These are phyloP conservation scores for Teunomyces lycoperdinae DNA, from an alignment of 805 yeast species.

Conservation along the genomic window DNA sequence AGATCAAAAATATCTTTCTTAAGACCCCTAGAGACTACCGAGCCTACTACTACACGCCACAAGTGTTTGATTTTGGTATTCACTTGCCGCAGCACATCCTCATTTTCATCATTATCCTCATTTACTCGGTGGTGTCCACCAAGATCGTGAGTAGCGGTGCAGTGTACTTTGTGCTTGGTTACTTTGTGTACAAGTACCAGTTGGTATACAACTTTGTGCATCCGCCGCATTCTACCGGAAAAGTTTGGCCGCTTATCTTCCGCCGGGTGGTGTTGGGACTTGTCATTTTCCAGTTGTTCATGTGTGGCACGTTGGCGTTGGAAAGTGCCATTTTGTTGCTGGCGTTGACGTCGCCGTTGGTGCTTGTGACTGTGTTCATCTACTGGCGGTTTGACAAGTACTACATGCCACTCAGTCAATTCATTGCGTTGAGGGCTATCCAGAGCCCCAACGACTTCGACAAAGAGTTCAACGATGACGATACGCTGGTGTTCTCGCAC, in stretches of 20 bases:
- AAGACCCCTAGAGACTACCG: constrained; percentile 53
- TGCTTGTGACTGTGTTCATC: constrained; percentile 44
- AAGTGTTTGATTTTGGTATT: constrained; percentile 58
- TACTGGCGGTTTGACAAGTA: constrained; percentile 51
- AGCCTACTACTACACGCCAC: constrained; percentile 53
- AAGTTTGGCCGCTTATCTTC: constrained; percentile 64
- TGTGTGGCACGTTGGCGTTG: constrained; percentile 62
- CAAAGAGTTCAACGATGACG: constrained; percentile 41
- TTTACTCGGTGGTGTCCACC: constrained; percentile 60
- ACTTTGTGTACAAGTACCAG: constrained; percentile 61
- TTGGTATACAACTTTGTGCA: constrained; percentile 59
- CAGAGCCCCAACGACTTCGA: constrained; percentile 42
- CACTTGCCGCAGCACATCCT: constrained; percentile 61
- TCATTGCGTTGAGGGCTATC: constrained; percentile 59
- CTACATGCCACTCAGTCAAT: constrained; percentile 51
- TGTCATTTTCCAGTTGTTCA: constrained; percentile 55
- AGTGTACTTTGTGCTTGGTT: constrained; percentile 54
- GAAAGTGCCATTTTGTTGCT: constrained; percentile 55
- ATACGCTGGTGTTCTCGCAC: neutral
- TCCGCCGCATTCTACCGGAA: constrained; percentile 64
- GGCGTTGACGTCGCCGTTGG: constrained; percentile 47
- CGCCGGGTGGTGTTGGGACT: constrained; percentile 54
- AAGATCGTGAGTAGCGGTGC: constrained; percentile 59
- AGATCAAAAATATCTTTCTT: constrained; percentile 34
- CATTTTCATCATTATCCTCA: constrained; percentile 55